phyloP scores from a whole-genome alignment of 2,329 filamentous ascomycete genomes.

The Ophiostoma sp. region DNA sequence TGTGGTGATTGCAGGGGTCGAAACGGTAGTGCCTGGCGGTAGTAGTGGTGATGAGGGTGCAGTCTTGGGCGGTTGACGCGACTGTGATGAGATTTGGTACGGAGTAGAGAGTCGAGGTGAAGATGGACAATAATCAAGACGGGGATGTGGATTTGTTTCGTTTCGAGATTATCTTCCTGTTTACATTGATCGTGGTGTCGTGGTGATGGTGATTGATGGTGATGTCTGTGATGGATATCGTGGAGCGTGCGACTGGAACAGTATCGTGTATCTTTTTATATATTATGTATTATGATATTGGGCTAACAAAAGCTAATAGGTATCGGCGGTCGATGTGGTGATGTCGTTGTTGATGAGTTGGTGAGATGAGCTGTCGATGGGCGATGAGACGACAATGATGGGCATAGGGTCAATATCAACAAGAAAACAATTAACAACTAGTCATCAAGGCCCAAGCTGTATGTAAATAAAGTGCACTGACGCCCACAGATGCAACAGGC shows the following conservation, averaged over 20 bases:
- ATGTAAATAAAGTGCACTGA: not conserved
- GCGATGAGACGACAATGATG: not conserved
- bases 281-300: too few relatives aligned
- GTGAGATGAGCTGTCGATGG: too few relatives aligned
- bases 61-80: not conserved
- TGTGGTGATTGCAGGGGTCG: not conserved
- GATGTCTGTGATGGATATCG: not conserved
- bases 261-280: too few relatives aligned
- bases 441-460: not conserved
- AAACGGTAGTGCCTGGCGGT: not conserved
- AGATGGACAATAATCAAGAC: not conserved
- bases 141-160: conserved; percentile 1
- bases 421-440: not conserved
- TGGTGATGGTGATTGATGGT: not conserved
- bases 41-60: not conserved
- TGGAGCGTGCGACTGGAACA: not conserved
- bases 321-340: too few relatives aligned
- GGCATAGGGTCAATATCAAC: not conserved
- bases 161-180: not conserved
- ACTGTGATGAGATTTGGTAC: not conserved
- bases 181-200: not conserved
- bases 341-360: too few relatives aligned
- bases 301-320: too few relatives aligned
- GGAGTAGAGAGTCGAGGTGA: not conserved
- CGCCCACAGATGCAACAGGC: not conserved